Evolutionary conservation across 768 basidiomycete species (phyloP), one percentile per base, ranked within the genome.

Genomic region (Termitomyces sp.): DNA sequence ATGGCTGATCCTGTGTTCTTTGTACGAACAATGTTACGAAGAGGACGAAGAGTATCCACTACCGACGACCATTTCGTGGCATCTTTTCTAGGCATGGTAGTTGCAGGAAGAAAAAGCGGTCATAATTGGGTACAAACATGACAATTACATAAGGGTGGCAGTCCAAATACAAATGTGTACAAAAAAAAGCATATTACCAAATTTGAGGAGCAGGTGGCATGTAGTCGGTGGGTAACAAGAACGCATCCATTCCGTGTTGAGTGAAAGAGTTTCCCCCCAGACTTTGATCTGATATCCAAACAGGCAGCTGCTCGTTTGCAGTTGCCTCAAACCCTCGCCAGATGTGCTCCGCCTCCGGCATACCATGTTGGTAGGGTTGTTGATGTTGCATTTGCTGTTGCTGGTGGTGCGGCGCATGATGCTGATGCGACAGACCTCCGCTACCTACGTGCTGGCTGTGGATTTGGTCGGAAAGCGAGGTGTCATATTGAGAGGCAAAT

Each of bases 221-320:
- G 66, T 88, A 92, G 69, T 92, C 88, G 35, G 78, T 74, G 16
- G 92, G 92, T 40, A 94, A 79, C 51, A 94, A 77, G 75, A 93
- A 93, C 4, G 92, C 90, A 68, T 94, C 90, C 78, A 94, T 91
- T 63, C 92, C 92, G 67, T 90, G 84, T 71, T 91, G 90, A 36
- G 86, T 81, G 74, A 92, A 90, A 8, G 86, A 83, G 67, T 77
- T 83, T 53, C 90, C 91, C 49, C 91, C 92, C 2, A 93, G 74
- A 65, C 82, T 91, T 71, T 91, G 89, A 71, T 94, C 92, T 39
- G 91, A 90, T 49, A 93, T 85, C 91, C 91, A 94, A 32, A 93
- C 86, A 20, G 92, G 91, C 11, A 92, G 77, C 66, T 91, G 90
- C 68, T 91, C 90, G 61, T 79, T 87, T 13, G 88, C 76, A 22